Conservation (phyloP, 225 moss, liverwort and hornwort genomes). For the Polytrichum formosum region DNA sequence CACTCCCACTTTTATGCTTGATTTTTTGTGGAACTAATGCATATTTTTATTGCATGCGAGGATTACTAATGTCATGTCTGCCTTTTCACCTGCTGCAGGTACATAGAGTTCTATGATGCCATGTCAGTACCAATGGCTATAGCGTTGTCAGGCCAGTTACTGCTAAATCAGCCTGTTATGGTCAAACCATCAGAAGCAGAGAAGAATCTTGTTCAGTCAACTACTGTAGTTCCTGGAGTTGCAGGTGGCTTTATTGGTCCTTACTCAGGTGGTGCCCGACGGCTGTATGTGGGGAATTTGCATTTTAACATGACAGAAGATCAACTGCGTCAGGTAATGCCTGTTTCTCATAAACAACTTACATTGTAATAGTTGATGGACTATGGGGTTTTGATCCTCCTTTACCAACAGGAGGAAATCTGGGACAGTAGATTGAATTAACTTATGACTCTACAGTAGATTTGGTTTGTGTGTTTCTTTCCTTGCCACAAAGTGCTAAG, state of each 20-base stretch:
- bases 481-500: neutral
- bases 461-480: neutral
- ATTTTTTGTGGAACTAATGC: too few species aligned
- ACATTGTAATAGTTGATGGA: neutral
- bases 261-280: conserved; percentile 96
- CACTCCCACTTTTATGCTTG: too few species aligned
- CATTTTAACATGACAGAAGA: conserved; percentile 99
- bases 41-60: neutral
- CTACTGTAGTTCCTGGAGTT: conserved; percentile 94
- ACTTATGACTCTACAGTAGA: too few species aligned
- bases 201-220: conserved; percentile 97
- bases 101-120: conserved; percentile 98
- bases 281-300: conserved; percentile 94
- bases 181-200: conserved; percentile 99
- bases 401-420: neutral
- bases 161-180: conserved; percentile 96
- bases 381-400: neutral
- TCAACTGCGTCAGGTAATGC: conserved; percentile 85
- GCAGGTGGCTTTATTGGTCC: conserved; percentile 97
- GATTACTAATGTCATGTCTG: neutral
- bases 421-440: neutral
- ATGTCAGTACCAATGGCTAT: conserved; percentile 99
- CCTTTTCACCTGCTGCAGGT: conserved; percentile 43
- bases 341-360: neutral
- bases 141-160: conserved; percentile 91